phyloP scores from a whole-genome alignment of 139 green algal genomes.

The Asterochloris erici region DNA sequence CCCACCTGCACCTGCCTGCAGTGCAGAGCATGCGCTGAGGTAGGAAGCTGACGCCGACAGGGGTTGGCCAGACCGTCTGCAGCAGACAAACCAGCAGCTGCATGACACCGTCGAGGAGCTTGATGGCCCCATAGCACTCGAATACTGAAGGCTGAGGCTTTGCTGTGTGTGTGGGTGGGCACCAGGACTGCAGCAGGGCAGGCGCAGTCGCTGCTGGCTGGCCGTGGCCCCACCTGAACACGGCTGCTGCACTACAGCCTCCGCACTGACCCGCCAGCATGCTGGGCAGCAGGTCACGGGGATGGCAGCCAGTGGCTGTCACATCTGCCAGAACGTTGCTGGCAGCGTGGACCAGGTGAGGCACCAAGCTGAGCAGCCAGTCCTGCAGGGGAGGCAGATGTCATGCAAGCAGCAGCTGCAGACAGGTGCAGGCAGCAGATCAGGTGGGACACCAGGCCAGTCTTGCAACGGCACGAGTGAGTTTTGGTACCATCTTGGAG shows the following conservation, averaged over 20 bases:
- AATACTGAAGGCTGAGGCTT: too few species aligned
- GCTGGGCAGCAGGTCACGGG: constrained; percentile 38
- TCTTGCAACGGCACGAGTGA: too few species aligned
- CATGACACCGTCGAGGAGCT: too few species aligned
- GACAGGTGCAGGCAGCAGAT: too few species aligned
- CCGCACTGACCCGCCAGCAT: constrained; percentile 40
- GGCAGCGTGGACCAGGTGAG: constrained; percentile 38
- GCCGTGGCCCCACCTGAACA: constrained; percentile 25
- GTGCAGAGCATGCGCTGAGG: background rate
- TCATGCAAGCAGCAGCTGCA: too few species aligned
- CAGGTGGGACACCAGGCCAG: too few species aligned
- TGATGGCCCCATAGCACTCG: too few species aligned
- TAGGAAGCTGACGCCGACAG: background rate
- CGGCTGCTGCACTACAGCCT: constrained; percentile 24
- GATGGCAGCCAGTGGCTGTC: constrained; percentile 23
- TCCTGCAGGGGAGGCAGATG: background rate
- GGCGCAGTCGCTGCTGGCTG: background rate
- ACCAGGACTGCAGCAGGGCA: too few species aligned
- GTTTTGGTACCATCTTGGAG: too few species aligned
- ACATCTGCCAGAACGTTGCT: constrained; percentile 36
- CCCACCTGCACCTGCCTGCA: constrained; percentile 23
- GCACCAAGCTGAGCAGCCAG: constrained; percentile 18
- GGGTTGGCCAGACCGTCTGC: too few species aligned
- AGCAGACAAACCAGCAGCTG: too few species aligned
- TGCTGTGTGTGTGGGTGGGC: too few species aligned